Conservation (phyloP, 345 rosid species). For the Euphorbia peplus region DNA sequence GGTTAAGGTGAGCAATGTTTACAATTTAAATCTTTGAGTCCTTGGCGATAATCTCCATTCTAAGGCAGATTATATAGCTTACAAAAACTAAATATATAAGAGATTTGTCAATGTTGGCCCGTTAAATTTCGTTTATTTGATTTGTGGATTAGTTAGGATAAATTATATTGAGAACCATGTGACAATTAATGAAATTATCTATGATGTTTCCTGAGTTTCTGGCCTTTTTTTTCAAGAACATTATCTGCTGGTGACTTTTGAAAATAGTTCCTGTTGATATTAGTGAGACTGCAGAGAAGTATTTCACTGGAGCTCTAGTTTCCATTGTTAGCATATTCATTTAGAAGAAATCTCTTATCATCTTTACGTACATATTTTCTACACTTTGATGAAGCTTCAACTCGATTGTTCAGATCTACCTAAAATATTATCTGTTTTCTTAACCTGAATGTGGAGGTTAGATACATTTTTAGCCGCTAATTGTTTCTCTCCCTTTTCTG, state of each 20-base stretch:
- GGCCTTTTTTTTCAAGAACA: no score
- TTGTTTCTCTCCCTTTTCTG: neutral
- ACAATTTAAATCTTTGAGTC: neutral
- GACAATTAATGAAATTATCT: neutral
- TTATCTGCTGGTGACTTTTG: no score
- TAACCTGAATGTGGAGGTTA: neutral
- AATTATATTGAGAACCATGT: neutral
- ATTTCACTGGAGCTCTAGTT: neutral
- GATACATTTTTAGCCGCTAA: neutral
- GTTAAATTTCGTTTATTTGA: neutral
- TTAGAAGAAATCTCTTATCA: neutral
- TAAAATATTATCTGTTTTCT: neutral
- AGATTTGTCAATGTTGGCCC: neutral
- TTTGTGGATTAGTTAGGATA: neutral
- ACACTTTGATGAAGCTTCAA: no score
- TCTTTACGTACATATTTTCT: neutral
- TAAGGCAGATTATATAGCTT: neutral
- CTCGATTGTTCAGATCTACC: no score
- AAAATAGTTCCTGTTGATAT: neutral
- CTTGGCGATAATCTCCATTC: neutral
- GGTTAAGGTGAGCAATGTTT: constrained; percentile 73
- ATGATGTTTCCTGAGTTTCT: no score
- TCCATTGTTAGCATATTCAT: neutral
- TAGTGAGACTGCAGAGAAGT: neutral
- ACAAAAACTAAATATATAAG: neutral